Conservation (phyloP, 257 asterid genomes). For the Handroanthus guayacan region DNA sequence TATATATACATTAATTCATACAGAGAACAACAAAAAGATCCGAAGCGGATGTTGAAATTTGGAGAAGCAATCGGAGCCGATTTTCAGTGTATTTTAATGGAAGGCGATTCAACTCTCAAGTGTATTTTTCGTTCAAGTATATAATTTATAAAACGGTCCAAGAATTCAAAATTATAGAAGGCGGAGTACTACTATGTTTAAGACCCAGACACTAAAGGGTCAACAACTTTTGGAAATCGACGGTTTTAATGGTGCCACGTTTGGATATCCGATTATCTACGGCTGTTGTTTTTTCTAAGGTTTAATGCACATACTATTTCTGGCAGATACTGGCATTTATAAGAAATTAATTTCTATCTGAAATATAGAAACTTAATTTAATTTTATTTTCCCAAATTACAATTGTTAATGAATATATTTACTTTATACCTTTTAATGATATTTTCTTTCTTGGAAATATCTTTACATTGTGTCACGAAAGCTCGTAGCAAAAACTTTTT, state of each 20-base stretch:
- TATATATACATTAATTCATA: background rate
- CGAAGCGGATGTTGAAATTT: constrained; percentile 9
- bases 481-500: too few species aligned
- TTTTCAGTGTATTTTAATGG: constrained; percentile 32
- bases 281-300: background rate
- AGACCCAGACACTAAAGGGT: constrained; percentile 40
- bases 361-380: background rate
- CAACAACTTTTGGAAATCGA: background rate
- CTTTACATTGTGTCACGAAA: too few species aligned
- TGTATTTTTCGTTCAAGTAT: constrained; percentile 32
- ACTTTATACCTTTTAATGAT: too few species aligned
- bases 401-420: too few species aligned
- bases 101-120: constrained; percentile 27
- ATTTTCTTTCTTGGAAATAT: too few species aligned
- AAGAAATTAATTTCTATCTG: background rate
- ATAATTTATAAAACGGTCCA: constrained; percentile 44
- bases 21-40: constrained; percentile 16
- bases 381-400: too few species aligned
- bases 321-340: background rate
- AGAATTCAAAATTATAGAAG: constrained; percentile 57
- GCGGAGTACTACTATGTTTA: constrained; percentile 35
- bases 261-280: background rate
- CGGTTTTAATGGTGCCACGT: constrained; percentile 44
- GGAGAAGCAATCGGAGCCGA: constrained; percentile 20
- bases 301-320: background rate